Evolutionary conservation across 164 flowering plant genomes (phyloP), one percentile per base, ranked within the genome.

Genomic region (Macadamia tetraphylla): DNA sequence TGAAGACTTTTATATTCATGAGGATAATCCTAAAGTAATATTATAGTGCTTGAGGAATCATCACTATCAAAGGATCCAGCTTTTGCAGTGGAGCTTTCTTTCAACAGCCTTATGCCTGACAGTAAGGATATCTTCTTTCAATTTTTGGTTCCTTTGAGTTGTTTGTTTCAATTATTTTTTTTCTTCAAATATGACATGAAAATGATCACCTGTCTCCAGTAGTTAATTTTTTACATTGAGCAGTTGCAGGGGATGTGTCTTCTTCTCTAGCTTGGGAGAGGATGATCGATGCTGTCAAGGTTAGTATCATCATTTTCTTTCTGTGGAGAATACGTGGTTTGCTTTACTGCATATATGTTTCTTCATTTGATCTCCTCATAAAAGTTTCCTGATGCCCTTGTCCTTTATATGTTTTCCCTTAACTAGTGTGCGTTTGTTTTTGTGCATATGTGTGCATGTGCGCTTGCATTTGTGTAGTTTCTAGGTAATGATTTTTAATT

Each of bases 211-310:
- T 60, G 29, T 55, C 31, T 55, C 1, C 17, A 17, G 15, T 3
- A 58, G 56, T 57, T 23, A 42, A 49, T 49, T 57, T 11, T 58
- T 69, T 49, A 14, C 17, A 29, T 52, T 64, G n/a, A 35, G 4
- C 10, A 32, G 31, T 73, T 73, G 52, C 84, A 86, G 90, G 73
- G 35, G 69, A 64, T 53, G 53, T 58, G 53, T 60, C 72, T 64
- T 78, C 84, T 55, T 71, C 70, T 67, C 66, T 64, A 70, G 73
- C 79, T 66, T 87, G 88, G 86, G 71, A 75, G 75, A 78, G 73
- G 71, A 87, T 87, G 91, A 80, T 83, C 62, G 80, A 85, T 70
- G 75, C 75, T 49, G 83, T 87, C 72, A 82, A 87, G 91, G 88
- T 82, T 29, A 30, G 18, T 62, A 53, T 42, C 10, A 32, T 55